These are phyloP conservation scores for Breynia disticha DNA, from an alignment of 441 rosid species.

Conservation along the genomic window DNA sequence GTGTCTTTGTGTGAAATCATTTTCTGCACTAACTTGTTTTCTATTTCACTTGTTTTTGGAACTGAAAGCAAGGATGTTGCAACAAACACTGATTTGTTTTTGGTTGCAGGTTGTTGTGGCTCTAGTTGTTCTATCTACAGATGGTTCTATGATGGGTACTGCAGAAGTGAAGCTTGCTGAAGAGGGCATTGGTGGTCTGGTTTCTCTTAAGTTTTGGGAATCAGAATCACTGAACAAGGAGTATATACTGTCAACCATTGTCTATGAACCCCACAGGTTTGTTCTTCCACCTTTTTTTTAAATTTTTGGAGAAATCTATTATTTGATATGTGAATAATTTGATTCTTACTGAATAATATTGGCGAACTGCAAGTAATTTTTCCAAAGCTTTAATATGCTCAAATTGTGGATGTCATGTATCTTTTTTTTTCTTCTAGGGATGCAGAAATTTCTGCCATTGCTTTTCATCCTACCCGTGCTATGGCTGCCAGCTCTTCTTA, in stretches of 20 bases:
- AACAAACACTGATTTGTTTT: conserved; percentile 9
- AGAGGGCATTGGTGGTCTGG: conserved; percentile 81
- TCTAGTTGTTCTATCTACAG: conserved; percentile 62
- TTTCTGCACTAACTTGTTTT: not conserved
- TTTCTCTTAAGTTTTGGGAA: conserved; percentile 85
- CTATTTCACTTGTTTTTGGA: conserved; percentile 6
- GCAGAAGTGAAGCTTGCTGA: conserved; percentile 83
- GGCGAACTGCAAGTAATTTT: no score
- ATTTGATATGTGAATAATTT: not conserved
- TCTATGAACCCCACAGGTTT: conserved; percentile 94
- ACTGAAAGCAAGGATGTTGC: conserved; percentile 2
- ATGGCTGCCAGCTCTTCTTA: conserved; percentile 81
- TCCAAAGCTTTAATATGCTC: not conserved
- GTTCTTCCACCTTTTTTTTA: not conserved
- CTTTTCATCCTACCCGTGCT: conserved; percentile 58
- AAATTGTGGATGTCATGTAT: not conserved
- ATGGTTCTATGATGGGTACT: conserved; percentile 80
- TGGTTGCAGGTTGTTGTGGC: conserved; percentile 59
- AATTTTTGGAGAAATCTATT: not conserved
- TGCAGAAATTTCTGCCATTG: conserved; percentile 62
- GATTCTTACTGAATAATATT: not conserved
- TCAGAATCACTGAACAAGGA: conserved; percentile 44
- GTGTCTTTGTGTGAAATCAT: not conserved
- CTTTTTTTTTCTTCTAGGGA: conserved; percentile 41
- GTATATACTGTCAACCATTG: conserved; percentile 69